Percentiles rank a stretch among this genome's conserved stretches.
phyloP scores from a whole-genome alignment of 139 green algal species.

The Chlamydomonas urium region DNA sequence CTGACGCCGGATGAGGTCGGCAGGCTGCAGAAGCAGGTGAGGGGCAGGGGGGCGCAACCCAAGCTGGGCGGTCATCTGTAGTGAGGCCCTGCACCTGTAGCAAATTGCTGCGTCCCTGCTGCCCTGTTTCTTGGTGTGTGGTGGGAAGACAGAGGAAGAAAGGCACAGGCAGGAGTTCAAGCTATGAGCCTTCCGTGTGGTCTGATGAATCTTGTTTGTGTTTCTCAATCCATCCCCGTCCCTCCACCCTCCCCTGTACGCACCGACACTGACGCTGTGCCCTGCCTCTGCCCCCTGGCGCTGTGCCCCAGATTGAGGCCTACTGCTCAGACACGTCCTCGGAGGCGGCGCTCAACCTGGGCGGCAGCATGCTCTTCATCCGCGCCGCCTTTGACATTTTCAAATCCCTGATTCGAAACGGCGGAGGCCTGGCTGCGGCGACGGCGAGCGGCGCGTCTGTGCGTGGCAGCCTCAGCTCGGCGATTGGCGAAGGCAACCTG shows the following conservation, averaged over 20 bases:
- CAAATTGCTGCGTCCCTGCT: too few species aligned
- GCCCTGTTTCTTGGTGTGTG: too few species aligned
- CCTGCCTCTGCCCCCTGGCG: too few species aligned
- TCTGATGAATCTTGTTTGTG: too few species aligned
- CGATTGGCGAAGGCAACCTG: not conserved
- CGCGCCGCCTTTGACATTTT: constrained; percentile 42
- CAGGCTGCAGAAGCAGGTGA: constrained; percentile 50
- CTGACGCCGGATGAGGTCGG: constrained; percentile 66
- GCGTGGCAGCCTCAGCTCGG: not conserved
- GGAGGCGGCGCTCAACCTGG: constrained; percentile 50
- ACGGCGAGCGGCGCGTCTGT: not conserved
- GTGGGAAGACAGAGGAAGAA: too few species aligned
- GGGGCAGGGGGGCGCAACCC: too few species aligned
- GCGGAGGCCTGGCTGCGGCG: not conserved
- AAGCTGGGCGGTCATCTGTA: too few species aligned
- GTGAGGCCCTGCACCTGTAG: too few species aligned
- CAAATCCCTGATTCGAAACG: constrained; percentile 20
- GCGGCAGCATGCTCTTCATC: constrained; percentile 72
- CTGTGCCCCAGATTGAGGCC: constrained; percentile 17
- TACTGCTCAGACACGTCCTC: constrained; percentile 48
- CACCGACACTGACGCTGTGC: not conserved
- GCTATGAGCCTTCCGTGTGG: too few species aligned
- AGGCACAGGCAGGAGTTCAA: too few species aligned
- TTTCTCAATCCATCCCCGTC: not conserved
- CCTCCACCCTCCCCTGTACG: not conserved